Percentiles rank a stretch among this genome's conserved stretches.
phyloP scores from a whole-genome alignment of 148 eudicot species.

The Bassia scoparia region DNA sequence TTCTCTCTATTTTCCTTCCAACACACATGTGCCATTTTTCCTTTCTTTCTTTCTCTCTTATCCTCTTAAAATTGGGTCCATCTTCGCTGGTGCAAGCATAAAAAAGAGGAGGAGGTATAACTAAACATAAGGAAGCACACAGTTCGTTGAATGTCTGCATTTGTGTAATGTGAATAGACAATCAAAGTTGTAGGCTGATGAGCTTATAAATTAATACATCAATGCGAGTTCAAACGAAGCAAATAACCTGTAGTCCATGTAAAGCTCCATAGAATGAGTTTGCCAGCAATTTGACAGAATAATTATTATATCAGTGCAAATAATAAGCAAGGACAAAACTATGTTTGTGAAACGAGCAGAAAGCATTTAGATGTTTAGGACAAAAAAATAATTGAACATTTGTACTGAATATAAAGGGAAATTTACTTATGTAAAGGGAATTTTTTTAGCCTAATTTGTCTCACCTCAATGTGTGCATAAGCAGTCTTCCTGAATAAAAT shows the following conservation, averaged over 20 bases:
- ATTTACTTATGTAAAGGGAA: not conserved
- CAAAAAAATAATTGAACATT: not conserved
- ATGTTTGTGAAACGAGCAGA: not conserved
- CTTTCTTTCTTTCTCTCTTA: no score
- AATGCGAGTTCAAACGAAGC: conserved; percentile 14
- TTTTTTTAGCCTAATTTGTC: not conserved
- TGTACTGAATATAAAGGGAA: not conserved
- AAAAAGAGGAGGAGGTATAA: no score
- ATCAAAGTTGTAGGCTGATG: conserved; percentile 9
- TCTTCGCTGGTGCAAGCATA: no score
- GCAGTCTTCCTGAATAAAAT: conserved; percentile 42
- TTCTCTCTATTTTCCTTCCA: no score
- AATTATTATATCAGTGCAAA: not conserved
- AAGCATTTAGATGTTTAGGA: not conserved
- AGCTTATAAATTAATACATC: conserved; percentile 3
- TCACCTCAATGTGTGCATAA: conserved; percentile 64
- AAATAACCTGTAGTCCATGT: conserved; percentile 79
- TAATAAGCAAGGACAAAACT: not conserved
- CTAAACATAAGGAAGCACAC: conserved; percentile 52
- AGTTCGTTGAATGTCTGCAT: conserved; percentile 90
- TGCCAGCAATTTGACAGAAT: conserved; percentile 51
- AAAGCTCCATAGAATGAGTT: conserved; percentile 85
- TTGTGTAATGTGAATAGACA: not conserved
- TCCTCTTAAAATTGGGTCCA: no score
- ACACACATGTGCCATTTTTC: no score